Percentiles rank a stretch among this genome's conserved stretches.
Conservation (phyloP, 768 basidiomycete genomes). For the Boletus edulis region DNA sequence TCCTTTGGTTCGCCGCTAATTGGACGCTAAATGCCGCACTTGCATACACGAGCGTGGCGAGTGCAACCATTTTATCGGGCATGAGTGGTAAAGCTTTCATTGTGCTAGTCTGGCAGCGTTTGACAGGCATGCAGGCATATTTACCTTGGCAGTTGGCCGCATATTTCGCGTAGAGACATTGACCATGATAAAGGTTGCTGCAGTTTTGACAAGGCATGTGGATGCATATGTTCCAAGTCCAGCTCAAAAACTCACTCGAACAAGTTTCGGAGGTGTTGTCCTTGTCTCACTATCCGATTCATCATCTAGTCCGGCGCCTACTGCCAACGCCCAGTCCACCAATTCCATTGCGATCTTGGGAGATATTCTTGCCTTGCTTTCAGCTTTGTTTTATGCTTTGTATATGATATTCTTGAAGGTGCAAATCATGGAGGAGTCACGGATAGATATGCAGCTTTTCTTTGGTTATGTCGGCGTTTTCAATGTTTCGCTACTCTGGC, state of each 20-base stretch:
- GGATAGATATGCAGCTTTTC: constrained; percentile 91
- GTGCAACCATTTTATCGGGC: constrained; percentile 84
- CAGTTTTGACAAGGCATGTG: constrained; percentile 75
- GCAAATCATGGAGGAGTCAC: constrained; percentile 73
- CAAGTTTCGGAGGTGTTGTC: constrained; percentile 77
- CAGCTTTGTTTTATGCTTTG: constrained; percentile 82
- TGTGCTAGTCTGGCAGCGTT: background rate
- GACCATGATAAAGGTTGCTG: constrained; percentile 66
- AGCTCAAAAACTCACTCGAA: constrained; percentile 7
- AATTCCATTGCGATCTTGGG: constrained; percentile 48
- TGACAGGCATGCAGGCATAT: constrained; percentile 64
- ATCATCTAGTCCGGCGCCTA: constrained; percentile 17
- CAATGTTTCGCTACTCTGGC: constrained; percentile 75
- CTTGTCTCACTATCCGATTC: constrained; percentile 91
- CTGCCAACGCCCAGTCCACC: constrained; percentile 12
- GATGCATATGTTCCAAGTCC: background rate
- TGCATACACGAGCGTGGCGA: constrained; percentile 90
- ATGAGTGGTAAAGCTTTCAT: constrained; percentile 68
- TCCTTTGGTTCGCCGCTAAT: constrained; percentile 94
- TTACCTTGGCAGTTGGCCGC: constrained; percentile 83
- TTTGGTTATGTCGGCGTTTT: constrained; percentile 92
- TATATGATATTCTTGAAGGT: constrained; percentile 92
- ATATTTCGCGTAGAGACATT: constrained; percentile 79
- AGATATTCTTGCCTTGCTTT: constrained; percentile 81
- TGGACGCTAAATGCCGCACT: constrained; percentile 86